These are phyloP conservation scores for Bryum argenteum DNA, from an alignment of 225 moss, liverwort and hornwort species.

Conservation along the genomic window DNA sequence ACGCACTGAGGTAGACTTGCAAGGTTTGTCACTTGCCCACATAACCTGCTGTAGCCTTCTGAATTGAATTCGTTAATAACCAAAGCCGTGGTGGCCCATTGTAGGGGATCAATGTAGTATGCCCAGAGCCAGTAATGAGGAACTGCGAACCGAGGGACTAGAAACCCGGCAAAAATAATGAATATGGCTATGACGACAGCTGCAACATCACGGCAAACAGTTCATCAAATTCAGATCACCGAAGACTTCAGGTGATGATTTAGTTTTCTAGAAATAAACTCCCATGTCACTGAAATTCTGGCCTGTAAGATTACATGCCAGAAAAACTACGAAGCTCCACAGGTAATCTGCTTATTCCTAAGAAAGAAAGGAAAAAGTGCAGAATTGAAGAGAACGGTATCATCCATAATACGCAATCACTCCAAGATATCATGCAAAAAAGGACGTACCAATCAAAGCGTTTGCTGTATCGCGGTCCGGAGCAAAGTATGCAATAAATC, in stretches of 20 bases:
- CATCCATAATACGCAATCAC: not conserved
- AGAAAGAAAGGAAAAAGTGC: not conserved
- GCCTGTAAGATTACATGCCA: not conserved
- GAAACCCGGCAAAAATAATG: constrained; percentile 74
- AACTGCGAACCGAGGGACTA: constrained; percentile 60
- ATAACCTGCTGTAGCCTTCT: constrained; percentile 48
- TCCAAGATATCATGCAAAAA: not conserved
- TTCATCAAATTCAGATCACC: not conserved
- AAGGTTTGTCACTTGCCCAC: constrained; percentile 46
- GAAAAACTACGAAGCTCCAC: not conserved
- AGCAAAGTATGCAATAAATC: constrained; percentile 57
- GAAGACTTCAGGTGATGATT: constrained; percentile 1
- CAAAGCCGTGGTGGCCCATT: constrained; percentile 69
- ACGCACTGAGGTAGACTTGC: constrained; percentile 55
- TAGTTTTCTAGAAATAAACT: not conserved
- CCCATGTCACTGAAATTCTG: constrained; percentile 3
- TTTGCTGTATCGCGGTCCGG: constrained; percentile 62
- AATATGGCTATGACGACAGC: constrained; percentile 63
- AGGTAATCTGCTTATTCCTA: not conserved
- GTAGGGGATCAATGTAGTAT: constrained; percentile 75
- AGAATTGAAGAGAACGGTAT: not conserved
- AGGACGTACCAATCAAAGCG: constrained; percentile 54
- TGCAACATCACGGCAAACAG: constrained; percentile 35
- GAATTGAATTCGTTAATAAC: constrained; percentile 76
- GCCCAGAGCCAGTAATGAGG: constrained; percentile 87